A percentile compares a stretch with the other conserved stretches of the same genome.
Evolutionary conservation across 805 yeast genomes (phyloP).

Genomic region (Kodamaea fukazawae): DNA sequence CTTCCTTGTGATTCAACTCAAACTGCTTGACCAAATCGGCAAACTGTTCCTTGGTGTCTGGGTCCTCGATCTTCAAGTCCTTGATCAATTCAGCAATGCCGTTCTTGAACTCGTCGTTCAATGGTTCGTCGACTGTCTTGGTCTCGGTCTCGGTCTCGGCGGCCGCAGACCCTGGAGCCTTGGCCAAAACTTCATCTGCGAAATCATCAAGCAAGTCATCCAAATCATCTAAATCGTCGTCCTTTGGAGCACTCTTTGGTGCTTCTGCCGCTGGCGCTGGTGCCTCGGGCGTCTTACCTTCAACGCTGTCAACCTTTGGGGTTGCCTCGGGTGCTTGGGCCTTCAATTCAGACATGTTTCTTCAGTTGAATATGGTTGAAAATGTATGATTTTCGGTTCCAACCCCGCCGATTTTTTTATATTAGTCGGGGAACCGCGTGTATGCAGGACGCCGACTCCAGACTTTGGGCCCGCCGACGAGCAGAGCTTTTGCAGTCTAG

Average conservation of each 20-base stretch:
- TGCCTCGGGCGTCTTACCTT: conserved; percentile 1
- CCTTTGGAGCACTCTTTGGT: conserved; percentile 1
- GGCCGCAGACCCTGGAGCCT: conserved; percentile 53
- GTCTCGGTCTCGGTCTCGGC: conserved; percentile 11
- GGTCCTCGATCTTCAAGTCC: conserved; percentile 49
- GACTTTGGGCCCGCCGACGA: too few species aligned
- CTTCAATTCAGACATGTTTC: conserved; percentile 6
- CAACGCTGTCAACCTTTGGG: not conserved
- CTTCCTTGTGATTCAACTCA: conserved; percentile 33
- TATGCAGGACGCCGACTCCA: conserved; percentile 4
- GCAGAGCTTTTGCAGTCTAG: too few species aligned
- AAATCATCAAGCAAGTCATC: conserved; percentile 86
- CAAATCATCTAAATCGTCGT: conserved; percentile 64
- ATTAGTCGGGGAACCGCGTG: conserved; percentile 6
- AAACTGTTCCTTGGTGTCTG: conserved; percentile 50
- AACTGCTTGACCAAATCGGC: conserved; percentile 47
- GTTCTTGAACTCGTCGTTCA: conserved; percentile 31
- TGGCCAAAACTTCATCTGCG: conserved; percentile 63
- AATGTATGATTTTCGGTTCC: conserved; percentile 1
- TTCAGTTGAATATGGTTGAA: not conserved
- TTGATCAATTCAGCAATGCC: conserved; percentile 43
- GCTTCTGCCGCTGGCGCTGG: not conserved
- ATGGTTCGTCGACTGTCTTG: conserved; percentile 17
- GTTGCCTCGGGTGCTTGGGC: not conserved
- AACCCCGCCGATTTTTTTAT: conserved; percentile 9